These are phyloP conservation scores for Russula earlei DNA, from an alignment of 768 basidiomycete genomes.

Conservation along the genomic window DNA sequence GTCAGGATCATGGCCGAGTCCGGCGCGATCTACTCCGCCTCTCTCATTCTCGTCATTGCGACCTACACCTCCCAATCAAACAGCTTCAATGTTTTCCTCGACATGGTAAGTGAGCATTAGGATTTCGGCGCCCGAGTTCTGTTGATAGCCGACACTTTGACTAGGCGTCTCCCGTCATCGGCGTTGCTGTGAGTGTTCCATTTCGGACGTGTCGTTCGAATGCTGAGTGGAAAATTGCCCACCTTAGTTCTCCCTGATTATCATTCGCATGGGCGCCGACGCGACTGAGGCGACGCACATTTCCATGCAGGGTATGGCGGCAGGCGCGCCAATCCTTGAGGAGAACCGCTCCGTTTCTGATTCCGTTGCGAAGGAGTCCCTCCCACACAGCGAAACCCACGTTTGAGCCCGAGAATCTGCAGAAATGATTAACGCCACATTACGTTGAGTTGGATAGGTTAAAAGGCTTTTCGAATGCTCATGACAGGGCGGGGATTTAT, in stretches of 20 bases:
- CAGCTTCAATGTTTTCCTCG: conserved; percentile 18
- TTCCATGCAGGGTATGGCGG: conserved; percentile 15
- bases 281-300: conserved; percentile 7
- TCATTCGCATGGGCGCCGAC: background rate
- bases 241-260: conserved; percentile 6
- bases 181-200: conserved; percentile 8
- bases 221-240: too few species aligned
- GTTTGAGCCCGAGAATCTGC: background rate
- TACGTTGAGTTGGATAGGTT: background rate
- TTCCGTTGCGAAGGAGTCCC: conserved; percentile 11
- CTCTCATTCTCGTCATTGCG: conserved; percentile 7
- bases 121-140: too few species aligned
- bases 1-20: conserved; percentile 13
- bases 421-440: background rate
- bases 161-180: conserved; percentile 13
- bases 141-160: background rate
- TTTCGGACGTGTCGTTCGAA: too few species aligned
- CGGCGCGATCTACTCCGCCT: conserved; percentile 13
- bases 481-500: too few species aligned
- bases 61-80: conserved; percentile 9
- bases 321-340: background rate
- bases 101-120: conserved; percentile 5
- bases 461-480: background rate
- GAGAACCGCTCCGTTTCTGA: conserved; percentile 3
- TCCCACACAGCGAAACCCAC: background rate